A percentile compares a stretch with the other conserved stretches of the same genome.
phyloP scores from a whole-genome alignment of 2,329 filamentous ascomycete species.

The Pseudocercospora crystallina region DNA sequence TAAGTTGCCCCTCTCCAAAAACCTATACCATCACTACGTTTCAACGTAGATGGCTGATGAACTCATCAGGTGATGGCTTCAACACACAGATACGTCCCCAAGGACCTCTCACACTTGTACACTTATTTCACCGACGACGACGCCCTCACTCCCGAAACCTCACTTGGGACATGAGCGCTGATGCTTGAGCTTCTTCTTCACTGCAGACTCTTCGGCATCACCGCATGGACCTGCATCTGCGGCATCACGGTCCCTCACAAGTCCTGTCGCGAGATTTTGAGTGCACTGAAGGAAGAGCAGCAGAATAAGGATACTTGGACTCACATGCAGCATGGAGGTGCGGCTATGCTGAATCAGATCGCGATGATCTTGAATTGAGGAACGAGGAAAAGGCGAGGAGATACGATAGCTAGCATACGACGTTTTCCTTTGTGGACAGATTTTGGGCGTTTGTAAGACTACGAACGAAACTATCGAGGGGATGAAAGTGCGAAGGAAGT shows the following conservation, averaged over 20 bases:
- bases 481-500: too few relatives aligned
- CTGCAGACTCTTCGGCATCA: not conserved
- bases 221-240: slow-evolving; percentile 6
- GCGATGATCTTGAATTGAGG: too few relatives aligned
- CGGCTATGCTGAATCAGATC: slow-evolving; percentile 1
- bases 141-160: not conserved
- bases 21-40: too few relatives aligned
- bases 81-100: not conserved
- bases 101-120: not conserved
- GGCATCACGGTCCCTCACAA: not conserved
- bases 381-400: too few relatives aligned
- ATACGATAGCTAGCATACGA: too few relatives aligned
- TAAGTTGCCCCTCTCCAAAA: slow-evolving; percentile 28
- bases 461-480: too few relatives aligned
- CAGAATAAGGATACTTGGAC: slow-evolving; percentile 1
- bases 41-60: too few relatives aligned
- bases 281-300: not conserved
- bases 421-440: too few relatives aligned
- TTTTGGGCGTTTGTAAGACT: too few relatives aligned
- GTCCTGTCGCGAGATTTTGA: not conserved
- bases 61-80: too few relatives aligned
- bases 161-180: not conserved
- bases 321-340: slow-evolving; percentile 3
- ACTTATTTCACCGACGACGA: not conserved
- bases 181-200: not conserved